Percentiles rank a stretch among this genome's conserved stretches.
These are phyloP conservation scores for Beta macrorhiza DNA, from an alignment of 179 eudicot genomes.

Conservation along the genomic window DNA sequence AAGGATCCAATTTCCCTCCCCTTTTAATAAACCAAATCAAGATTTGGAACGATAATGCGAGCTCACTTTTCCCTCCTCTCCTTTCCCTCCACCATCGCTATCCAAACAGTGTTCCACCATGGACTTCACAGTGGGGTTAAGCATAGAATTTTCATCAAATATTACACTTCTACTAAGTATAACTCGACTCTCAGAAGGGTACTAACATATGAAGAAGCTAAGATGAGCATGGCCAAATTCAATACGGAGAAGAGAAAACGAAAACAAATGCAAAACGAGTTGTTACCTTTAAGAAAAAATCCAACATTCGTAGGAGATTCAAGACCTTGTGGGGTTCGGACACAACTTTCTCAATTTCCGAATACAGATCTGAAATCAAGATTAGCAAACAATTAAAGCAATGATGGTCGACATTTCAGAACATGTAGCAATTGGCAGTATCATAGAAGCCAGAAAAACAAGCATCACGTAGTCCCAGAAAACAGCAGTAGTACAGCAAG, in stretches of 20 bases:
- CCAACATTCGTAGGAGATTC: conserved; percentile 47
- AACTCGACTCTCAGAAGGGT: too few relatives aligned
- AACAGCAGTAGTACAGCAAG: too few relatives aligned
- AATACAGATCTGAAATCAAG: conserved; percentile 32
- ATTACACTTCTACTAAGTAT: too few relatives aligned
- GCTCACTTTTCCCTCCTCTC: too few relatives aligned
- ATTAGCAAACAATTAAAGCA: background rate
- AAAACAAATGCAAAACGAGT: conserved; percentile 5
- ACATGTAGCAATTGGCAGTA: background rate
- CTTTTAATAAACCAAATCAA: too few relatives aligned
- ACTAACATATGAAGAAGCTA: background rate
- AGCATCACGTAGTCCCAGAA: background rate
- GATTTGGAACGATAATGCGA: too few relatives aligned
- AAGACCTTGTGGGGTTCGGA: conserved; percentile 32
- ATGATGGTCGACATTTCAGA: background rate
- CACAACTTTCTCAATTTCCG: conserved; percentile 29
- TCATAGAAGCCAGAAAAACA: background rate
- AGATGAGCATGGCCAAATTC: background rate
- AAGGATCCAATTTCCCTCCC: too few relatives aligned
- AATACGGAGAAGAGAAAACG: background rate
- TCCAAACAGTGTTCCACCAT: too few relatives aligned
- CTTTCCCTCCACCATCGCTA: too few relatives aligned
- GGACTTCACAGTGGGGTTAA: too few relatives aligned
- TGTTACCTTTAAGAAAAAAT: conserved; percentile 47
- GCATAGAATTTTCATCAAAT: too few relatives aligned